Evolutionary conservation across 768 basidiomycete species (phyloP), one percentile per base, ranked within the genome.

Genomic region (Boletus sp.): DNA sequence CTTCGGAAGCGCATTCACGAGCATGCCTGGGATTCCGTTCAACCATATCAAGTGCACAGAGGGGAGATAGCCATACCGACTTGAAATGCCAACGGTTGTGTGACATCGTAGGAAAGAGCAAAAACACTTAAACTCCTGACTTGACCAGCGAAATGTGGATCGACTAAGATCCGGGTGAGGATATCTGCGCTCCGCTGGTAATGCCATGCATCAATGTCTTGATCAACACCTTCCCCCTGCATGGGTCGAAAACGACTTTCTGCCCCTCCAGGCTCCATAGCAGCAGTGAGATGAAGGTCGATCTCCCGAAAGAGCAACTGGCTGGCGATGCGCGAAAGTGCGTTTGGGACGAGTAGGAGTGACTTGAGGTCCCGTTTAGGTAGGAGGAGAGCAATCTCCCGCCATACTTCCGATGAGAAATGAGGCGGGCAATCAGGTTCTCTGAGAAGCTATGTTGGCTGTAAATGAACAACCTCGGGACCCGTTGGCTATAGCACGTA

Each of bases 341-440:
- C 77, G 57, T 88, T 84, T 0, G 86, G 85, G 4, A 89, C 78
- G 47, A 80, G 78, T 1, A 88, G 73, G 0, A 87, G 72, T 1
- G 83, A 77, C 61, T 82, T 84, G 47, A 88, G 79, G 65, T 89
- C 87, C 10, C 78, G 78, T 19, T 80, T 77, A 0, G 85, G 82
- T 6, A 89, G 76, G 61, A 77, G 83, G 6, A 77, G 70, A 0
- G 81, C 85, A 37, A 89, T 82, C 64, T 87, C 82, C 34, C 83
- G 75, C 87, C 87, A 89, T 48, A 88, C 81, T 70, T 89, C 87
- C 7, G 75, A 74, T 4, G 86, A 87, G 60, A 88, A 81, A 19
- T 77, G 77, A 37, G 80, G 80, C 17, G 75, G 78, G 47, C 74
- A 75, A 29, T 71, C 65, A 9, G 78, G 77, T 15, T 78, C 70